These are phyloP conservation scores for Lachancea sp. DNA, from an alignment of 805 yeast genomes.

Conservation along the genomic window DNA sequence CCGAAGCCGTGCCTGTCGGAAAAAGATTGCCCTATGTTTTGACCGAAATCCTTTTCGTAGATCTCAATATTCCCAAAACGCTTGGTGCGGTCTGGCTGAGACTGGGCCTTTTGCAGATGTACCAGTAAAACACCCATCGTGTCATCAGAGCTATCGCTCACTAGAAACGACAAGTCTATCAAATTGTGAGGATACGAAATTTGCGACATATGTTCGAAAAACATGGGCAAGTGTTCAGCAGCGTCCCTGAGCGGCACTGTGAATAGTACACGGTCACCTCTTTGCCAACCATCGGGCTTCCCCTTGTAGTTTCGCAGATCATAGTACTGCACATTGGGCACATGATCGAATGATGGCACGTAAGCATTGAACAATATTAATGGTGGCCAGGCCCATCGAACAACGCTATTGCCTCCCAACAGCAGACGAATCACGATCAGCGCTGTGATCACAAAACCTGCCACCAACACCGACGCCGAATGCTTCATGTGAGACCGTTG, in stretches of 20 bases:
- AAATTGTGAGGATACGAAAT: conserved; percentile 82
- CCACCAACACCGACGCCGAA: conserved; percentile 9
- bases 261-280: conserved; percentile 69
- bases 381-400: conserved; percentile 13
- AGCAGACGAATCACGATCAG: conserved; percentile 10
- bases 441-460: conserved; percentile 9
- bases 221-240: conserved; percentile 81
- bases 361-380: conserved; percentile 17
- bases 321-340: conserved; percentile 52
- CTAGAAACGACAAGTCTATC: conserved; percentile 77
- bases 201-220: conserved; percentile 72
- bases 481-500: conserved; percentile 3
- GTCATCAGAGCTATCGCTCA: conserved; percentile 84
- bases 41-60: conserved; percentile 89
- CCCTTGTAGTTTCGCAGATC: conserved; percentile 67
- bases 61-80: conserved; percentile 82
- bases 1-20: conserved; percentile 92
- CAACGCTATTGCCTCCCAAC: conserved; percentile 4
- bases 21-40: conserved; percentile 85
- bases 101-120: conserved; percentile 58
- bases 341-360: conserved; percentile 33
- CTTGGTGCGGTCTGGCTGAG: conserved; percentile 50
- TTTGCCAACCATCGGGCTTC: conserved; percentile 69
- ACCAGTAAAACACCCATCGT: conserved; percentile 64
- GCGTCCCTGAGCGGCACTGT: conserved; percentile 93